A percentile compares a stretch with the other conserved stretches of the same genome.
These are phyloP conservation scores for Curvularia sp. DNA, from an alignment of 2,329 filamentous ascomycete genomes.

Conservation along the genomic window DNA sequence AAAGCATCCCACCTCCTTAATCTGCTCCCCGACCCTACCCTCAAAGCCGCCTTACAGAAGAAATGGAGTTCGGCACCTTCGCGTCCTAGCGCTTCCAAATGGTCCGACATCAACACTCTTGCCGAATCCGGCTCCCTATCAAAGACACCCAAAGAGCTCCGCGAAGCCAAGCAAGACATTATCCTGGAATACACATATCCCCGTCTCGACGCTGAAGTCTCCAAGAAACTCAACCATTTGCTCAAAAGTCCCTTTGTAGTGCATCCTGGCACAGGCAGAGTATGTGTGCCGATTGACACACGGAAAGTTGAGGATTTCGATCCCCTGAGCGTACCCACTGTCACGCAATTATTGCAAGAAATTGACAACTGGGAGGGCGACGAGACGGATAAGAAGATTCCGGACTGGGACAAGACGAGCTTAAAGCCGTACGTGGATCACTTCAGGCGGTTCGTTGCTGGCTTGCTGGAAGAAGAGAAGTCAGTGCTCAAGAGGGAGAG, in stretches of 20 bases:
- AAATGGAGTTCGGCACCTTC: constrained; percentile 90
- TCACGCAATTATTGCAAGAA: constrained; percentile 79
- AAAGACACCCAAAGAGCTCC: constrained; percentile 75
- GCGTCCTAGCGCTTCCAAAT: constrained; percentile 80
- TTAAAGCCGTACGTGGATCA: constrained; percentile 91
- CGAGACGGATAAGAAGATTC: constrained; percentile 59
- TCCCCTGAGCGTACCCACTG: constrained; percentile 86
- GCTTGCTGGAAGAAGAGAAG: constrained; percentile 77
- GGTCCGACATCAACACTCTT: constrained; percentile 89
- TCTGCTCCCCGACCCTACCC: constrained; percentile 80
- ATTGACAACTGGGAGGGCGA: constrained; percentile 79
- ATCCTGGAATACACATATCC: constrained; percentile 98
- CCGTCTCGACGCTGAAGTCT: constrained; percentile 93
- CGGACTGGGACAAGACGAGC: constrained; percentile 97
- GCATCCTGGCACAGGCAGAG: constrained; percentile 89
- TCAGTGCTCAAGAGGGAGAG: constrained; percentile 60
- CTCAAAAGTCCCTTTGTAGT: constrained; percentile 97
- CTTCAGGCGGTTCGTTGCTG: constrained; percentile 82
- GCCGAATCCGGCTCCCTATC: constrained; percentile 78
- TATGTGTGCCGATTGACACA: constrained; percentile 93
- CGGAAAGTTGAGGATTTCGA: constrained; percentile 80
- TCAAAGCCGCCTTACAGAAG: constrained; percentile 80
- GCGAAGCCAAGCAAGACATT: constrained; percentile 93
- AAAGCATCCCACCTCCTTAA: constrained; percentile 79
- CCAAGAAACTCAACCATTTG: constrained; percentile 97